Evolutionary conservation across 2,329 filamentous ascomycete genomes (phyloP).

Genomic region (Calonectria fujianensis): DNA sequence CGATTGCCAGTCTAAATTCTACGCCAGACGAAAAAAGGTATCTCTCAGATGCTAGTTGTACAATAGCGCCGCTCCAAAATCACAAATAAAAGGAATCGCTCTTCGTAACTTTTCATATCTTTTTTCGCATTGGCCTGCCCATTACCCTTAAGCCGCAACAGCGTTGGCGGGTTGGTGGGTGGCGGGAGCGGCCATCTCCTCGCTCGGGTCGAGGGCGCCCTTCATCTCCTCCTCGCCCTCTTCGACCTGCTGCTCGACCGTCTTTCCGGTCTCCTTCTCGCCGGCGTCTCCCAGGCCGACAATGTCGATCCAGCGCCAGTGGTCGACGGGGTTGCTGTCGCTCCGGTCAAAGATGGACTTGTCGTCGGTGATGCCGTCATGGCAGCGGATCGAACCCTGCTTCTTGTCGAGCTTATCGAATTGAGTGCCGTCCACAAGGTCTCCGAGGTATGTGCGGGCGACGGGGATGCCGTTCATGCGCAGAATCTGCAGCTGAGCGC

Average conservation of each 20-base stretch:
- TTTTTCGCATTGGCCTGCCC: not conserved
- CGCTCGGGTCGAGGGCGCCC: slow-evolving; percentile 60
- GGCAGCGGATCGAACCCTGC: slow-evolving; percentile 41
- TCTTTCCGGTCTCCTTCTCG: slow-evolving; percentile 56
- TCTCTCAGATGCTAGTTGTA: slow-evolving; percentile 39
- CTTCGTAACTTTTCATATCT: slow-evolving; percentile 43
- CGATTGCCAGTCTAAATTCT: slow-evolving; percentile 19
- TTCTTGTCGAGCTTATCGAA: slow-evolving; percentile 59
- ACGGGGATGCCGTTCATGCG: slow-evolving; percentile 70
- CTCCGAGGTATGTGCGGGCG: slow-evolving; percentile 68
- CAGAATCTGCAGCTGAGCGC: slow-evolving; percentile 75
- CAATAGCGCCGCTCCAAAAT: slow-evolving; percentile 7
- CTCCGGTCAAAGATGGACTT: slow-evolving; percentile 70
- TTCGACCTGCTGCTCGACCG: slow-evolving; percentile 58
- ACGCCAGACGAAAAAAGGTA: slow-evolving; percentile 39
- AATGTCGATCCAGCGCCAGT: slow-evolving; percentile 73
- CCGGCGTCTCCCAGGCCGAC: slow-evolving; percentile 66
- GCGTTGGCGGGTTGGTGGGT: slow-evolving; percentile 39
- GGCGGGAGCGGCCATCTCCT: slow-evolving; percentile 46
- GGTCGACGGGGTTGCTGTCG: slow-evolving; percentile 62
- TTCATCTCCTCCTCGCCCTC: slow-evolving; percentile 60
- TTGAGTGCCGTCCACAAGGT: slow-evolving; percentile 69
- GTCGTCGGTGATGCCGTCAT: slow-evolving; percentile 68
- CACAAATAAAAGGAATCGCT: slow-evolving; percentile 40
- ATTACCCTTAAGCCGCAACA: slow-evolving; percentile 45